phyloP scores from a whole-genome alignment of 148 eudicot genomes.

The Pouteria glomerata region DNA sequence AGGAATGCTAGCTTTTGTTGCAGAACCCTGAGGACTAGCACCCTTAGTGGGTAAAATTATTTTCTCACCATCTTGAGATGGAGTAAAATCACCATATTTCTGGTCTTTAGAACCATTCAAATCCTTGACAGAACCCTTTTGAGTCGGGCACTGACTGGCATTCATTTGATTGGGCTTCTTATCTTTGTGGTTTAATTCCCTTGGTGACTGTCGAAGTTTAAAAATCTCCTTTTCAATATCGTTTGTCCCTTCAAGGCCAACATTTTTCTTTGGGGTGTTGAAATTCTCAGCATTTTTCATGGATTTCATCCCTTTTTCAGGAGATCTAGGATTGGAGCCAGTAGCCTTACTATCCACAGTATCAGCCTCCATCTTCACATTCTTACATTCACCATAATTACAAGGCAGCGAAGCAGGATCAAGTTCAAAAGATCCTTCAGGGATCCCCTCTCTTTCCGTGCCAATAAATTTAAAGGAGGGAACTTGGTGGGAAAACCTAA shows the following conservation, averaged over 20 bases:
- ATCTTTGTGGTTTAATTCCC: background rate
- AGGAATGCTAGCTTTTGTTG: background rate
- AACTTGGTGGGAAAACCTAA: slow-evolving; percentile 40
- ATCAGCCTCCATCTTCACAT: slow-evolving; percentile 11
- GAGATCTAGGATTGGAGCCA: slow-evolving; percentile 7
- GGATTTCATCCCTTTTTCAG: background rate
- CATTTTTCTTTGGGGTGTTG: slow-evolving; percentile 10
- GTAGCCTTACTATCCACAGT: background rate
- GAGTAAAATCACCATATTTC: background rate
- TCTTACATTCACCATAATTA: slow-evolving; percentile 9
- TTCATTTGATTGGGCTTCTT: background rate
- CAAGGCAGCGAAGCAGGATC: slow-evolving; percentile 35
- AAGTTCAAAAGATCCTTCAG: slow-evolving; percentile 36
- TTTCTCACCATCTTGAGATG: background rate
- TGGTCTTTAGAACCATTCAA: slow-evolving; percentile 2
- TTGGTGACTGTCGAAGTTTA: slow-evolving; percentile 17
- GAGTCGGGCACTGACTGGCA: background rate
- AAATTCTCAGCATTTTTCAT: slow-evolving; percentile 5
- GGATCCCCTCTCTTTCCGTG: slow-evolving; percentile 31
- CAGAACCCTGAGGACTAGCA: background rate
- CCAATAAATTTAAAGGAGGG: slow-evolving; percentile 31
- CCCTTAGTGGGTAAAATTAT: background rate
- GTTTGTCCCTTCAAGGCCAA: slow-evolving; percentile 1
- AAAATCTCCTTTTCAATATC: slow-evolving; percentile 5
- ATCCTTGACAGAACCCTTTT: background rate